Base-by-base conservation (phyloP, 257 asterid genomes). In the Solanum sejunctum region DNA sequence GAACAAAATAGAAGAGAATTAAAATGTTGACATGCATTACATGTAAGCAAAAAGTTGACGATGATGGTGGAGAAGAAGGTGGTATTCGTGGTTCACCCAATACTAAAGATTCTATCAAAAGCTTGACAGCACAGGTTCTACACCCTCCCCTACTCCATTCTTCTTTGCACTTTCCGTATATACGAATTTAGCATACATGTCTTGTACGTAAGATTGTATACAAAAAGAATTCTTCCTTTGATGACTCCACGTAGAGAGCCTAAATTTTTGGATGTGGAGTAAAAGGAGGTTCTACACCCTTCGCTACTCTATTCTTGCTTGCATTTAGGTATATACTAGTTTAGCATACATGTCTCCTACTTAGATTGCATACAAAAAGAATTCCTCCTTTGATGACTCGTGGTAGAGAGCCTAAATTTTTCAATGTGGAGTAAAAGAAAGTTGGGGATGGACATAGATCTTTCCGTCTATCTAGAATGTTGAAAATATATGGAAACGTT, bases 11-110 rank as follows among this genome's bases (percentile, higher is more conserved):
- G 21, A 77, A 77, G 21, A 0, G 11, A 77, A 43, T 3, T 32
- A 80, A 67, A 49, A 95, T 97, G 99, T 85, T 95, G 98, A 97
- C 98, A 89, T 97, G 99, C 91, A 93, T 94, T 71, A 93, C 98
- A 84, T 94, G 98, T 70, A 95, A 95, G 89, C 99, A 91, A 88
- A 89, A 90, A 83, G 91, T 82, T 21, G 99, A 92, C 43, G 73
- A 67, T 64, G 94, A 87, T 12, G 94, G 86, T 10, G 97, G 88
- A 28, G 97, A 92, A 66, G 90, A 88, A 85, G 89, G 28, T 28
- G 6, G 90, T 89, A 86, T 91, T 93, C 94, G 97, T 87, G 97
- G 95, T 89, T 91, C 96, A 85, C 98, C 97, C 88, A 90, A 84
- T 87, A 90, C 93, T 58, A 96, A 92, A 93, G 97, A 93, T 91